Percentiles rank a stretch among this genome's conserved stretches.
phyloP scores from a whole-genome alignment of 2,329 filamentous ascomycete species.

The Penicillium glabrum region DNA sequence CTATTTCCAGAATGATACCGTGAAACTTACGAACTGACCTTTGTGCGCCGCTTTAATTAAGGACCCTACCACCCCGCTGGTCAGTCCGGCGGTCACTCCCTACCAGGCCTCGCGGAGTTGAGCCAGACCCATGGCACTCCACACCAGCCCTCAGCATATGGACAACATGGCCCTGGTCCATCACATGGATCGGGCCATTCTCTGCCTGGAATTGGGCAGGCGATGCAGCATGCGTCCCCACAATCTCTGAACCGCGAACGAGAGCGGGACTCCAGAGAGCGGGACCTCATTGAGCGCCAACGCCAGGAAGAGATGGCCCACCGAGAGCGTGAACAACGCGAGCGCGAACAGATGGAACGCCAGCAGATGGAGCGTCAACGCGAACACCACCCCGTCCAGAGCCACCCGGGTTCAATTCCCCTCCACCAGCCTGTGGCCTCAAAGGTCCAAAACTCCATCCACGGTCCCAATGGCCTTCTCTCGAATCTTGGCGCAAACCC shows the following conservation, averaged over 20 bases:
- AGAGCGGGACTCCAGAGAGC: conserved; percentile 55
- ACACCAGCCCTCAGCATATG: conserved; percentile 43
- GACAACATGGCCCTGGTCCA: conserved; percentile 40
- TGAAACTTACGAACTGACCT: conserved; percentile 15
- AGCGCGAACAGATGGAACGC: conserved; percentile 58
- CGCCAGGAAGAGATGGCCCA: conserved; percentile 59
- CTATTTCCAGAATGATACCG: neutral
- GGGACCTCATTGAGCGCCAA: conserved; percentile 52
- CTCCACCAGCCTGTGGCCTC: conserved; percentile 93
- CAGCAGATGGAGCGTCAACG: conserved; percentile 57
- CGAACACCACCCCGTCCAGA: conserved; percentile 73
- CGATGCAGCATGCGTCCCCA: conserved; percentile 44
- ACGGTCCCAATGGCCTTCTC: conserved; percentile 87
- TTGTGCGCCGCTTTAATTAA: conserved; percentile 11
- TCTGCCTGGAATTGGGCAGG: conserved; percentile 42
- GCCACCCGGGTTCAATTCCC: conserved; percentile 81
- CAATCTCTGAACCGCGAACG: conserved; percentile 44
- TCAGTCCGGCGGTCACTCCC: conserved; percentile 46
- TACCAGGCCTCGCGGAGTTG: conserved; percentile 48
- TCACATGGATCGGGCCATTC: conserved; percentile 39
- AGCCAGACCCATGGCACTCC: conserved; percentile 45
- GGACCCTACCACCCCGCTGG: conserved; percentile 43
- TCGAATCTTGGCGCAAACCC: conserved; percentile 67
- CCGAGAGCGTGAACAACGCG: conserved; percentile 58
- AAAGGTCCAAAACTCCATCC: conserved; percentile 75